Evolutionary conservation across 2,329 filamentous ascomycete genomes (phyloP).

Genomic region (Sclerotinia nivalis): DNA sequence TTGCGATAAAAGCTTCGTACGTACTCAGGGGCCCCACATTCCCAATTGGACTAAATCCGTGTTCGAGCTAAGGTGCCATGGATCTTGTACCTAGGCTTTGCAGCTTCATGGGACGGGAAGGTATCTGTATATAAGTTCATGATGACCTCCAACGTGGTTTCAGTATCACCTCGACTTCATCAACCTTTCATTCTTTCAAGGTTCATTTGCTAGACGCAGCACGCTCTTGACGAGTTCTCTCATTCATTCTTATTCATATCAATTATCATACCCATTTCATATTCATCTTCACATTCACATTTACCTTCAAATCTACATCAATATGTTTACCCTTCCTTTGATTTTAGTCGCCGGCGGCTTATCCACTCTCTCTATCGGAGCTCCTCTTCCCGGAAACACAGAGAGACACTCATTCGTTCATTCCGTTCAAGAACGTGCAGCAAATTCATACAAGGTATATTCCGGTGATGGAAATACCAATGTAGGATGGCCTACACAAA

Average conservation of each 20-base stretch:
- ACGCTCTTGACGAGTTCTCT: constrained; percentile 11
- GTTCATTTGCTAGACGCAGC: constrained; percentile 8
- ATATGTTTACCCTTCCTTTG: constrained; percentile 30
- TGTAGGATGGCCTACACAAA: constrained; percentile 27
- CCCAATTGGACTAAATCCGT: constrained; percentile 5
- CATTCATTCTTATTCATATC: constrained; percentile 8
- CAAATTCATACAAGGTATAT: constrained; percentile 24
- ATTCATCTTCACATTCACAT: not conserved
- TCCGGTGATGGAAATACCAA: constrained; percentile 20
- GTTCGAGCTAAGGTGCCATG: constrained; percentile 1
- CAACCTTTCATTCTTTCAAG: constrained; percentile 12
- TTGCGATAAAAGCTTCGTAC: not conserved
- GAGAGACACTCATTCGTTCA: not conserved
- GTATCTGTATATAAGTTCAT: constrained; percentile 1
- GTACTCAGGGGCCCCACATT: not conserved
- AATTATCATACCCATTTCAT: not conserved
- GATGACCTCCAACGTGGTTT: not conserved
- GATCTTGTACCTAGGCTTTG: constrained; percentile 4
- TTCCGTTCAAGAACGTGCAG: constrained; percentile 20
- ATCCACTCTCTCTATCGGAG: constrained; percentile 28
- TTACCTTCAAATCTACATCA: constrained; percentile 17
- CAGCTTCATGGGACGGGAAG: not conserved
- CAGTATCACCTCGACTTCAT: not conserved
- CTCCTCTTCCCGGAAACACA: constrained; percentile 22
- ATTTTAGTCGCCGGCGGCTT: constrained; percentile 32